A percentile compares a stretch with the other conserved stretches of the same genome.
Conservation (phyloP, 2,329 filamentous ascomycete genomes). For the Eutypa lata region DNA sequence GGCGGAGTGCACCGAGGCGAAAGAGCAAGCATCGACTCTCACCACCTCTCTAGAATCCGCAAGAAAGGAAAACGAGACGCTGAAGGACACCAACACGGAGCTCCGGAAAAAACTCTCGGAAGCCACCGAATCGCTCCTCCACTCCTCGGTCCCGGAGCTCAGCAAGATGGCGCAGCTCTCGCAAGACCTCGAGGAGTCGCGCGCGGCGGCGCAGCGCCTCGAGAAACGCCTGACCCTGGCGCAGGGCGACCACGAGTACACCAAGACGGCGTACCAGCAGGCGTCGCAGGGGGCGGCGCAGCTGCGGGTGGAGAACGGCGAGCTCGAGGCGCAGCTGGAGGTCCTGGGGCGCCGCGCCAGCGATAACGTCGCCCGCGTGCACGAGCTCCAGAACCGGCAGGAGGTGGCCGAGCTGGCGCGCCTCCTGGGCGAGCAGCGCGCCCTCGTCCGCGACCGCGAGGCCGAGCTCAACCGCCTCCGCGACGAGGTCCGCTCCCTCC, state of each 20-base stretch:
- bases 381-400: constrained; percentile 40
- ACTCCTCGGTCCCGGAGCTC: constrained; percentile 35
- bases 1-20: constrained; percentile 37
- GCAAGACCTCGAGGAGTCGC: constrained; percentile 36
- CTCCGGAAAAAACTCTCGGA: constrained; percentile 36
- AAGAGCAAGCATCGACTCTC: constrained; percentile 32
- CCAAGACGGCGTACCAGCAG: constrained; percentile 56
- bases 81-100: constrained; percentile 35
- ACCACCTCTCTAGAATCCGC: constrained; percentile 34
- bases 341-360: constrained; percentile 40
- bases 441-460: constrained; percentile 48
- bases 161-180: constrained; percentile 39
- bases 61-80: constrained; percentile 32
- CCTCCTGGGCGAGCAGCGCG: constrained; percentile 39
- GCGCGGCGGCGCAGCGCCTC: constrained; percentile 34
- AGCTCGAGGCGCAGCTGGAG: constrained; percentile 39
- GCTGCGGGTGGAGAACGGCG: constrained; percentile 43
- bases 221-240: constrained; percentile 34
- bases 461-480: constrained; percentile 44
- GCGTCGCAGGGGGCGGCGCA: constrained; percentile 46
- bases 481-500: constrained; percentile 47
- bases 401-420: constrained; percentile 33
- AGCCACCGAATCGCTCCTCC: constrained; percentile 29
- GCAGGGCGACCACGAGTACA: constrained; percentile 53
- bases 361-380: constrained; percentile 44